Evolutionary conservation across 225 moss, liverwort and hornwort genomes (phyloP), one percentile per base, ranked within the genome.

Genomic region (Neckera pumila): DNA sequence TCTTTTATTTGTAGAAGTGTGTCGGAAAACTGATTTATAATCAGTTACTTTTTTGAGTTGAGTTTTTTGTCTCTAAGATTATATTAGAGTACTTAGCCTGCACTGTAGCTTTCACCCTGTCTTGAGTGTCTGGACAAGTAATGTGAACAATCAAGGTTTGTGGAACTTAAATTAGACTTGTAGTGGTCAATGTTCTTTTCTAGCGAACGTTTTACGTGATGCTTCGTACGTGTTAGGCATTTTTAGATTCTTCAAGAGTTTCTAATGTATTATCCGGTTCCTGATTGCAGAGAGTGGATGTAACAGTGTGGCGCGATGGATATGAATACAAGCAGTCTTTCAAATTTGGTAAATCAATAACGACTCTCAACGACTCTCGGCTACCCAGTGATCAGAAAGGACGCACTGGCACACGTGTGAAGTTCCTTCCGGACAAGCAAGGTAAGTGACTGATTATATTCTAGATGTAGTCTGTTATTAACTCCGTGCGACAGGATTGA

Each of bases 261-360:
- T 42, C 69, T 86, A 83, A 87, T 58, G 36, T 40, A 90, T 74
- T 47, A 38, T 75, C 61, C 47, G 51, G 67, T 61, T 72, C 58
- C 75, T 93, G 79, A 85, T 89, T 88, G 91, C 94, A 96, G 95
- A 93, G 92, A 40, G 92, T 99, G 92, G 95, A 97, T 92, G 96
- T 99, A 59, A 99, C 95, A 73, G 97, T 99, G 51, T 99, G 98
- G 98, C 95, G 98, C 81, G 93, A 92, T 87, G 98, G 93, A 53
- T 79, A 90, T 49, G 96, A 96, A 86, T 95, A 95, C 89, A 91
- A 89, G 88, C 98, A 99, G 89, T 83, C 89, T 59, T 99, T 96
- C 75, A 62, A 91, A 65, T 94, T 93, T 84, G 98, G 98, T 86
- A 99, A 95, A 88, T 86, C 98, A 65, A n/a, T 94, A 73, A 91